phyloP scores from a whole-genome alignment of 345 rosid species.

The Arabis hirsuta region DNA sequence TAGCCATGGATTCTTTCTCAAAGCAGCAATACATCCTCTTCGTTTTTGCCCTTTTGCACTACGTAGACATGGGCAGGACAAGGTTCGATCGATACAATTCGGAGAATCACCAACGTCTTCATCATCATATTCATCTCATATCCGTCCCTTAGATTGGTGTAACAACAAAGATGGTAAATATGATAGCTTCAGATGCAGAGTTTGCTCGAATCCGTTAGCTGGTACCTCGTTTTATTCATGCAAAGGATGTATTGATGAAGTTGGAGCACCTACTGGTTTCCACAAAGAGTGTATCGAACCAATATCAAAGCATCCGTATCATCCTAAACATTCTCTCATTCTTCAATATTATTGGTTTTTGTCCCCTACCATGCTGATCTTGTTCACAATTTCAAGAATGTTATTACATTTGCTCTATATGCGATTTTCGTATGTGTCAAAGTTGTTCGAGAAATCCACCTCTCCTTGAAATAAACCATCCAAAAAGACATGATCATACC shows the following conservation, averaged over 20 bases:
- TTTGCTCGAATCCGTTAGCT: neutral
- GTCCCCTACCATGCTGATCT: neutral
- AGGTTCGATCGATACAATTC: neutral
- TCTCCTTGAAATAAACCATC: neutral
- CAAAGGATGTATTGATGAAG: neutral
- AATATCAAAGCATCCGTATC: conserved; percentile 11
- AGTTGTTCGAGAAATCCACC: neutral
- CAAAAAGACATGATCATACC: conserved; percentile 26
- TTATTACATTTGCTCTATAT: conserved; percentile 6
- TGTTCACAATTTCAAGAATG: accelerated
- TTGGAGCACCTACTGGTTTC: too few species aligned
- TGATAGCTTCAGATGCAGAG: neutral
- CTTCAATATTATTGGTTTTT: too few species aligned
- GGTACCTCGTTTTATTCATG: neutral
- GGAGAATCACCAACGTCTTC: neutral
- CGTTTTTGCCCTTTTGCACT: neutral
- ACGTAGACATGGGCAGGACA: neutral
- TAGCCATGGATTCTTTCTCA: neutral
- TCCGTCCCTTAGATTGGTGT: neutral
- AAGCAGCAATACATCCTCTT: neutral
- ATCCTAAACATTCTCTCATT: conserved; percentile 18
- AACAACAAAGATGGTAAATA: neutral
- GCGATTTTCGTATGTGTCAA: neutral
- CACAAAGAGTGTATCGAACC: conserved; percentile 8
- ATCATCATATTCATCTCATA: neutral